Evolutionary conservation across 805 yeast genomes (phyloP).

Genomic region (Sungouiella blattae): DNA sequence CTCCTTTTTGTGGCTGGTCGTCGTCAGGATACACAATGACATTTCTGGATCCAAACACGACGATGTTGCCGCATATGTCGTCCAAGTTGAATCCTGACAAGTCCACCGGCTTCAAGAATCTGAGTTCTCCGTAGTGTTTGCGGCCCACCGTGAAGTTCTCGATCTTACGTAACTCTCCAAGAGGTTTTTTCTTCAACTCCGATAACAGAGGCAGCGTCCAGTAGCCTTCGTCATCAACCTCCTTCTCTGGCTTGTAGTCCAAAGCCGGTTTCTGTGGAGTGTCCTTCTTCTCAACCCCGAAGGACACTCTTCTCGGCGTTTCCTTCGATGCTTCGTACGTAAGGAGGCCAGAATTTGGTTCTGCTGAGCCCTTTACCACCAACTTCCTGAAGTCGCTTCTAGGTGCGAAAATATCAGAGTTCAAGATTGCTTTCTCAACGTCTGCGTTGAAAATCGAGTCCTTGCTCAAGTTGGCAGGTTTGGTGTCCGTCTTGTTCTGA

Average conservation of each 20-base stretch:
- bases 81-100: slow-evolving; percentile 61
- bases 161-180: slow-evolving; percentile 63
- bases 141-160: slow-evolving; percentile 73
- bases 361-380: slow-evolving; percentile 25
- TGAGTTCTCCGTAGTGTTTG: slow-evolving; percentile 69
- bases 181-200: slow-evolving; percentile 54
- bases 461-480: too few relatives aligned
- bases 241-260: slow-evolving; percentile 15
- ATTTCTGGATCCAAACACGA: slow-evolving; percentile 56
- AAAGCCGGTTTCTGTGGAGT: slow-evolving; percentile 2
- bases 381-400: slow-evolving; percentile 51
- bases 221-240: slow-evolving; percentile 69
- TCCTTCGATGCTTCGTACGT: slow-evolving; percentile 4
- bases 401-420: slow-evolving; percentile 71
- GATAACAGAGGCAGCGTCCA: slow-evolving; percentile 80
- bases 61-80: slow-evolving; percentile 61
- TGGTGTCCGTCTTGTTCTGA: too few relatives aligned
- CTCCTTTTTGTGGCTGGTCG: slow-evolving; percentile 51
- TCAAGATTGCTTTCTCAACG: slow-evolving; percentile 65
- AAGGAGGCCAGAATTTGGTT: slow-evolving; percentile 4
- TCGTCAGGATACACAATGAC: slow-evolving; percentile 74
- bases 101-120: slow-evolving; percentile 80
- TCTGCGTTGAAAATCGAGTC: slow-evolving; percentile 24
- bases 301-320: slow-evolving; percentile 31
- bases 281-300: slow-evolving; percentile 16